A percentile compares a stretch with the other conserved stretches of the same genome.
phyloP scores from a whole-genome alignment of 2,329 filamentous ascomycete species.

The Gliomastix tumulicola region DNA sequence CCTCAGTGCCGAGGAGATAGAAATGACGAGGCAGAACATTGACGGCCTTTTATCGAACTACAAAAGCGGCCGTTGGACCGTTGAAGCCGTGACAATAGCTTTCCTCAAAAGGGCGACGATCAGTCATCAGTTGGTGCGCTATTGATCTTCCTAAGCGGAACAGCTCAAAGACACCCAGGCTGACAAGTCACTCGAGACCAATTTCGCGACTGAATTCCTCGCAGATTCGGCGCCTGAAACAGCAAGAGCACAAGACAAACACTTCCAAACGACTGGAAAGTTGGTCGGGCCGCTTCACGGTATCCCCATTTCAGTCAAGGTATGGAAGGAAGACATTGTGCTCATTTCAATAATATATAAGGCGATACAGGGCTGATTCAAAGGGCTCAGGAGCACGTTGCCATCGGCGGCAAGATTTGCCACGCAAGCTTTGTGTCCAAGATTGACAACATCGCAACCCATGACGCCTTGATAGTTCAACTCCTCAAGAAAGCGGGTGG shows the following conservation, averaged over 20 bases:
- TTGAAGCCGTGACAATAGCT: background rate
- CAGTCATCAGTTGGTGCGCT: background rate
- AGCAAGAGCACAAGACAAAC: conserved; percentile 36
- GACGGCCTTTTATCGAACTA: background rate
- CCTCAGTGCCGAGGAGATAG: background rate
- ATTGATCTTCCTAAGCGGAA: background rate
- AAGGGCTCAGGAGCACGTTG: conserved; percentile 59
- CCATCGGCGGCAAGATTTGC: conserved; percentile 43
- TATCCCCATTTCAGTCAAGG: conserved; percentile 36
- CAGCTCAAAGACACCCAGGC: too few relatives aligned
- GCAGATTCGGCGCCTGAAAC: conserved; percentile 37
- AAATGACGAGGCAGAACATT: background rate
- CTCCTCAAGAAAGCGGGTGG: conserved; percentile 53
- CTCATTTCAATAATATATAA: too few relatives aligned
- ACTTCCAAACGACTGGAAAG: conserved; percentile 27
- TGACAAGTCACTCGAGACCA: too few relatives aligned
- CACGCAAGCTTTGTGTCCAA: conserved; percentile 49
- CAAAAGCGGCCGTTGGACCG: background rate
- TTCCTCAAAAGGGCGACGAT: background rate
- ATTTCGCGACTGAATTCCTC: conserved; percentile 39
- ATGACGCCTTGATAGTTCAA: conserved; percentile 50
- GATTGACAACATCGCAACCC: conserved; percentile 43
- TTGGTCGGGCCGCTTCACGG: conserved; percentile 55
- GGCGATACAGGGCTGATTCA: too few relatives aligned
- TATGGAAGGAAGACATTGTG: background rate